Conservation (phyloP, 129 eudicot genomes). For the Gnaphalium uliginosum region DNA sequence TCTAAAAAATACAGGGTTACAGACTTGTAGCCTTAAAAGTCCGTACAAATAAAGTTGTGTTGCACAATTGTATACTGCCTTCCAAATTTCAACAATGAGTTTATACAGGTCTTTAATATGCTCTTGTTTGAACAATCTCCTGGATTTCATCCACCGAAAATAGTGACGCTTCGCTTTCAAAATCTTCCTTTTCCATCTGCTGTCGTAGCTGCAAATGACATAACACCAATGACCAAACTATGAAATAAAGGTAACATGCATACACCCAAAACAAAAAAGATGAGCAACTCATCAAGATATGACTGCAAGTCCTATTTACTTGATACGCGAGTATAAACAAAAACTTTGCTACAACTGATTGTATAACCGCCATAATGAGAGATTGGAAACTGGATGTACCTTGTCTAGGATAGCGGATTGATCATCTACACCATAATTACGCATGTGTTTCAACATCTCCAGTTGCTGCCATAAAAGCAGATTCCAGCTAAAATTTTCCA, state of each 20-base stretch:
- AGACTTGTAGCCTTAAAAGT: not conserved
- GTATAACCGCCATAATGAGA: not conserved
- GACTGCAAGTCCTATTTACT: not conserved
- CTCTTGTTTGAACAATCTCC: not conserved
- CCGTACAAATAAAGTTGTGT: not conserved
- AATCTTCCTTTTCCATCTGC: slow-evolving; percentile 76
- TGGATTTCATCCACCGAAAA: slow-evolving; percentile 26
- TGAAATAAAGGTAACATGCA: not conserved
- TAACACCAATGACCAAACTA: not conserved
- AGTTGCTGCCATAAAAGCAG: slow-evolving; percentile 63
- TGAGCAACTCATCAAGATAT: not conserved
- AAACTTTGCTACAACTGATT: not conserved
- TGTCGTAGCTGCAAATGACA: slow-evolving; percentile 56
- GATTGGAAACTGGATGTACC: slow-evolving; percentile 33
- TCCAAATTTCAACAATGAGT: not conserved
- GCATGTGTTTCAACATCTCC: slow-evolving; percentile 92
- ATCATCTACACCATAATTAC: slow-evolving; percentile 61
- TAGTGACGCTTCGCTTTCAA: slow-evolving; percentile 60
- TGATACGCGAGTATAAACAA: not conserved
- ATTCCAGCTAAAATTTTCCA: not conserved
- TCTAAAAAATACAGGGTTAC: no score
- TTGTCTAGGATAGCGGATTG: slow-evolving; percentile 80
- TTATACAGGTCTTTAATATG: not conserved
- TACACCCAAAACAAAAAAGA: not conserved
- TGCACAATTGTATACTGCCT: not conserved